A percentile compares a stretch with the other conserved stretches of the same genome.
These are phyloP conservation scores for Tagetes erecta DNA, from an alignment of 129 eudicot genomes.

Conservation along the genomic window DNA sequence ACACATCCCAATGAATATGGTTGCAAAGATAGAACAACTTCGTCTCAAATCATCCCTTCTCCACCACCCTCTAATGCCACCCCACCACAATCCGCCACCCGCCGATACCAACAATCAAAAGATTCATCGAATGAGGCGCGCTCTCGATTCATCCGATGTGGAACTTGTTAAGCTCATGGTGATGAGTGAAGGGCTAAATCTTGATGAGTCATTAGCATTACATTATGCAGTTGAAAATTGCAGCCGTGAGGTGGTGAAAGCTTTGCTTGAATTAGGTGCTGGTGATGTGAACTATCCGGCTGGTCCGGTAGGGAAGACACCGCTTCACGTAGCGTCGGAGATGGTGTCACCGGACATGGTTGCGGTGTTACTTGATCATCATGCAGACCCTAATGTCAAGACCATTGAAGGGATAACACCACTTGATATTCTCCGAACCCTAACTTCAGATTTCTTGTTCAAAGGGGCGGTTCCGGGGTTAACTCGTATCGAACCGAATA, in stretches of 20 bases:
- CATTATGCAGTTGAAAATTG: slow-evolving; percentile 93
- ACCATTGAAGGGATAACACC: slow-evolving; percentile 93
- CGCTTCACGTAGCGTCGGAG: slow-evolving; percentile 88
- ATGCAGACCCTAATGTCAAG: slow-evolving; percentile 87
- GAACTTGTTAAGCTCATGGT: slow-evolving; percentile 99
- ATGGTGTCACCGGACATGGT: slow-evolving; percentile 99
- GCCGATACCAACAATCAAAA: slow-evolving; percentile 86
- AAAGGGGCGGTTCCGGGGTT: slow-evolving; percentile 92
- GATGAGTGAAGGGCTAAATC: slow-evolving; percentile 96
- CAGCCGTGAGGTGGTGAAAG: slow-evolving; percentile 91
- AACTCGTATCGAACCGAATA: slow-evolving; percentile 86
- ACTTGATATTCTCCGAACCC: slow-evolving; percentile 75
- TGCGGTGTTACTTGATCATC: slow-evolving; percentile 91
- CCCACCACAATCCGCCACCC: slow-evolving; percentile 59
- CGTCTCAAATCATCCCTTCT: slow-evolving; percentile 69
- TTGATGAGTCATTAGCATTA: slow-evolving; percentile 82
- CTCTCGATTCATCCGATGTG: slow-evolving; percentile 92
- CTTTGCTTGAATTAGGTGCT: slow-evolving; percentile 87
- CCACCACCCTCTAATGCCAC: slow-evolving; percentile 61
- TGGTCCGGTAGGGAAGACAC: slow-evolving; percentile 89
- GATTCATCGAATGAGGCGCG: slow-evolving; percentile 88
- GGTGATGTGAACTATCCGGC: slow-evolving; percentile 94
- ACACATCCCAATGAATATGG: slow-evolving; percentile 82
- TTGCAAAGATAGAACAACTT: slow-evolving; percentile 81
- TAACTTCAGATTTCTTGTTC: slow-evolving; percentile 88